Evolutionary conservation across 2,329 filamentous ascomycete species (phyloP), one percentile per base, ranked within the genome.

Genomic region (Fonsecaea erecta): DNA sequence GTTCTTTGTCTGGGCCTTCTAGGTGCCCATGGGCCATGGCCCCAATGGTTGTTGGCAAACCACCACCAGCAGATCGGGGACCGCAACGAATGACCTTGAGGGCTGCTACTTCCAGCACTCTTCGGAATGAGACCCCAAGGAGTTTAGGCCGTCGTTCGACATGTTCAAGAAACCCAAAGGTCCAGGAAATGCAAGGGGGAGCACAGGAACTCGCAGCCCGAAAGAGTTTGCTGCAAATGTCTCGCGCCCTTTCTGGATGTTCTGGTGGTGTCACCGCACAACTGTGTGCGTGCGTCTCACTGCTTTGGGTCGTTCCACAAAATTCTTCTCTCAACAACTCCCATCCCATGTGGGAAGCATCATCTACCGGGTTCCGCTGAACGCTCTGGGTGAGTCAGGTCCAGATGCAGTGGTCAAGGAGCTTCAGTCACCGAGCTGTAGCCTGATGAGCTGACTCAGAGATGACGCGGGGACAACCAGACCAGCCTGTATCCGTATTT

Each of bases 391-490:
- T 40, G 18, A 4, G 37, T 34, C 3, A 40, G 37, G 37, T 34
- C 32, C 32, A 9, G 32, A 34, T 7, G 37, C 18, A n/a, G 14
- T 8, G 3, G 8, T 8, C 37, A 1, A 40, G 37, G 5, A 40
- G 37, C 43, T 24, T 24, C 43, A 24, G 43, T 48, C 43, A 48
- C 18, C 43, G 7, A 11, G 43, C n/a, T 18, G 51, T n/a, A 34
- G 24, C 55, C 24, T 48, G 18, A 16, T 48, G 55, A 35, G 55
- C 34, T 58, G 55, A 58, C 55, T 58, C 55, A 58, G 55, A 58
- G 35, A 58, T 58, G 55, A 48, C 55, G 18, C 24, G 24, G 32
- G 34, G n/a, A 58, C 16, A 26, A 35, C 28, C 55, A 48, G 8
- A 40, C 16, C 4, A 12, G 32, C 11, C 32, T 11, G 37, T 18